Evolutionary conservation across 768 basidiomycete species (phyloP), one percentile per base, ranked within the genome.

Genomic region (Tulasnella calospora): DNA sequence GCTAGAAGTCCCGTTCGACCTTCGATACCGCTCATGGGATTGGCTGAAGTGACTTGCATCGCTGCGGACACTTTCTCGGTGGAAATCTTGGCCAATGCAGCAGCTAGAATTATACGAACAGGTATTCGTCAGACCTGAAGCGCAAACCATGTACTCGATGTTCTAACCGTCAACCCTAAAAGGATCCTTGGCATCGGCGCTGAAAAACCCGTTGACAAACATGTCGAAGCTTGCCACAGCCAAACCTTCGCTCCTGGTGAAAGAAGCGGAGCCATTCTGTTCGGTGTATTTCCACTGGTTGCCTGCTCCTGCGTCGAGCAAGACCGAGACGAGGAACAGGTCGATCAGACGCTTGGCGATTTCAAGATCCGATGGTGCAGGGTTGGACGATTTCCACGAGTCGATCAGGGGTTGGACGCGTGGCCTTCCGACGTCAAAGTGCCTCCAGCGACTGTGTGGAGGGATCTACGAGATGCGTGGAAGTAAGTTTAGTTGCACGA

Each of bases 261-360:
- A 95, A 0, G 83, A 86, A 77, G 86, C 89, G 0, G 89, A 88
- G 81, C 81, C 83, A 2, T 81, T 82, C 0, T 83, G 85, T 78
- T 96, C 95, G 9, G 85, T 86, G 84, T 92, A 99, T 15, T 84
- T 84, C 96, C 96, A 99, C 1, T 85, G 82, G 77, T 89, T 91
- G 0, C 96, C 97, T 0, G 96, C 97, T 1, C 96, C 96, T 0
- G 96, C 97, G 81, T 99, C 97, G 46, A 99, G 90, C 19, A 99
- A 88, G 10, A 99, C 97, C 15, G 95, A 95, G 40, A 94, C 92
- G 33, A 91, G 85, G 85, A 96, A 96, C 55, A 98, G 89, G 85
- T 99, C 97, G 83, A 99, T 87, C 44, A 95, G 87, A 1, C 95
- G 89, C 78, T 90, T 89, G 74, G 90, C 88, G 61, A 89, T 88